Conservation (phyloP, 306 rosid species). For the Cicer pinnatifidum region DNA sequence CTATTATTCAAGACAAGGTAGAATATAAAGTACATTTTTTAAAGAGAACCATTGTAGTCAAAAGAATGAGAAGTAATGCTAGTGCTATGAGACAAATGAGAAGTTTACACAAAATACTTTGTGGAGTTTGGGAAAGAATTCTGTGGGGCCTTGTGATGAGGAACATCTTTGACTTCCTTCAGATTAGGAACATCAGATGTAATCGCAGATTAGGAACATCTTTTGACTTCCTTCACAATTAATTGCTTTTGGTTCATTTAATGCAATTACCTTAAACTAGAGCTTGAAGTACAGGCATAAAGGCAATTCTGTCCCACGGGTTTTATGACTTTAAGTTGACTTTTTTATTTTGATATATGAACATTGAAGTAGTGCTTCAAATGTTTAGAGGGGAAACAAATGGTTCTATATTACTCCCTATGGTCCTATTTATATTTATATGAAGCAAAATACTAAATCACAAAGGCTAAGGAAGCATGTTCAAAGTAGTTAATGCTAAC, state of each 20-base stretch:
- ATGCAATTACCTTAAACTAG: not conserved
- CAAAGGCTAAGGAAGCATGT: not conserved
- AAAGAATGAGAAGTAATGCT: not conserved
- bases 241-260: slow-evolving; percentile 1
- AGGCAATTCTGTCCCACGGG: not conserved
- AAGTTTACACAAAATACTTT: not conserved
- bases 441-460: not conserved
- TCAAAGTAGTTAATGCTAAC: not conserved
- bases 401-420: not conserved
- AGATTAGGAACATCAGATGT: not conserved
- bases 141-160: not conserved
- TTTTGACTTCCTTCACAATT: not conserved
- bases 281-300: not conserved
- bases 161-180: not conserved
- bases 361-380: not conserved
- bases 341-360: not conserved
- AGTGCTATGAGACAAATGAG: not conserved
- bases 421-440: not conserved
- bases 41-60: not conserved
- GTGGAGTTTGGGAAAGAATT: not conserved
- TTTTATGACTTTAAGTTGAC: not conserved
- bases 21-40: not conserved
- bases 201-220: not conserved
- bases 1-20: not conserved
- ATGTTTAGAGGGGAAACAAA: slow-evolving; percentile 1